A percentile compares a stretch with the other conserved stretches of the same genome.
These are phyloP conservation scores for Psilocybe cubensis DNA, from an alignment of 768 basidiomycete genomes.

Conservation along the genomic window DNA sequence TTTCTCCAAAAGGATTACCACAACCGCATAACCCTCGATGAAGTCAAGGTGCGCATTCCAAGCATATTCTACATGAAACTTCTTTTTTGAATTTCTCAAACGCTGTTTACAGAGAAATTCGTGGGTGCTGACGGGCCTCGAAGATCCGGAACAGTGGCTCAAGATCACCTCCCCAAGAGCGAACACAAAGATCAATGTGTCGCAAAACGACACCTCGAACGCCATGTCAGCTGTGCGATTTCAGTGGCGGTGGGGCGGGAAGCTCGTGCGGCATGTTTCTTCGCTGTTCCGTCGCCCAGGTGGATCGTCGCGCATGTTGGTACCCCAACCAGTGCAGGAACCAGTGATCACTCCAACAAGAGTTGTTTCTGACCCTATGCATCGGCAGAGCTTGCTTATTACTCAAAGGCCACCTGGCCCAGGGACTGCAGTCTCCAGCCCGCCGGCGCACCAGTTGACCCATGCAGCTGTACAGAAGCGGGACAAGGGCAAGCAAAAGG, in stretches of 20 bases:
- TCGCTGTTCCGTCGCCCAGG: conserved; percentile 47
- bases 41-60: conserved; percentile 68
- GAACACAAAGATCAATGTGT: conserved; percentile 51
- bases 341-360: neutral
- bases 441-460: neutral
- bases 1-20: conserved; percentile 82
- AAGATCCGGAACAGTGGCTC: conserved; percentile 74
- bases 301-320: neutral
- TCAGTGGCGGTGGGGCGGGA: conserved; percentile 59
- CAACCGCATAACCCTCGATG: conserved; percentile 74
- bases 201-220: conserved; percentile 75
- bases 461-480: conserved; percentile 15
- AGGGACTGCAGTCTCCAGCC: neutral
- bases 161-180: conserved; percentile 36
- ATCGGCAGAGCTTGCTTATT: neutral
- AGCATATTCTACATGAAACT: conserved; percentile 12
- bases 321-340: neutral
- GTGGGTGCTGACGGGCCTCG: conserved; percentile 66
- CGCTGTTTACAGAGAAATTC: conserved; percentile 46
- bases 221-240: conserved; percentile 73
- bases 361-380: conserved; percentile 14
- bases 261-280: conserved; percentile 46
- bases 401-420: too few relatives aligned
- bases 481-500: conserved; percentile 32
- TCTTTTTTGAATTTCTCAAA: conserved; percentile 7